Conservation (phyloP, 164 flowering plant species). For the Kalanchoe fedtschenkoi region DNA sequence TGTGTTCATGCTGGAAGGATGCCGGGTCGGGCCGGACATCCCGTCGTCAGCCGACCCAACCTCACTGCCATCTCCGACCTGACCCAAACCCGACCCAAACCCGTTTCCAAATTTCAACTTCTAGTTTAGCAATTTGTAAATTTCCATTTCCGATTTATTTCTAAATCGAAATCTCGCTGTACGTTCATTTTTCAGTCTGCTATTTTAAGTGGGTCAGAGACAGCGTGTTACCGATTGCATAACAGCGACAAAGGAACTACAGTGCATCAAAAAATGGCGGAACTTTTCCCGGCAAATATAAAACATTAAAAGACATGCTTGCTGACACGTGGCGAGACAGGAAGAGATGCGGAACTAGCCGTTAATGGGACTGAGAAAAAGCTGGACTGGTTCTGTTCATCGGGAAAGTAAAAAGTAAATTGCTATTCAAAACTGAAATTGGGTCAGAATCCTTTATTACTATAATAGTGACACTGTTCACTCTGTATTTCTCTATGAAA, state of each 20-base stretch:
- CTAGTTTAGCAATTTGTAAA: background rate
- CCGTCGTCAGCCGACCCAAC: constrained; percentile 84
- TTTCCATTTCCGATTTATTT: background rate
- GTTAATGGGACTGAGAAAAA: background rate
- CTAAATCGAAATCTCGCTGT: background rate
- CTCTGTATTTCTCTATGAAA: too few species aligned
- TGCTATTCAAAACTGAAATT: constrained; percentile 2
- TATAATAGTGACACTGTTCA: background rate
- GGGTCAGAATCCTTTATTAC: too few species aligned
- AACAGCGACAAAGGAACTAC: too few species aligned
- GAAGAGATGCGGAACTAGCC: background rate
- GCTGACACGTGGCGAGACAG: background rate
- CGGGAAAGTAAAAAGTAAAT: background rate
- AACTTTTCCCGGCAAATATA: too few species aligned
- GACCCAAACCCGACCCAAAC: too few species aligned
- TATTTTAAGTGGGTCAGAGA: too few species aligned
- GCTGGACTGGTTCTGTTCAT: background rate
- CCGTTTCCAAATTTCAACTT: too few species aligned
- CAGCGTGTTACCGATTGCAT: too few species aligned
- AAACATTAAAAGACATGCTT: too few species aligned
- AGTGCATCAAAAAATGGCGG: too few species aligned
- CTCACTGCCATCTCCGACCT: constrained; percentile 62
- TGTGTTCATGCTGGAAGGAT: constrained; percentile 97
- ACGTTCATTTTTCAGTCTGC: background rate
- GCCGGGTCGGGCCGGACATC: constrained; percentile 78